A percentile compares a stretch with the other conserved stretches of the same genome.
Evolutionary conservation across 805 yeast species (phyloP).

Genomic region (Spathaspora gorwiae): DNA sequence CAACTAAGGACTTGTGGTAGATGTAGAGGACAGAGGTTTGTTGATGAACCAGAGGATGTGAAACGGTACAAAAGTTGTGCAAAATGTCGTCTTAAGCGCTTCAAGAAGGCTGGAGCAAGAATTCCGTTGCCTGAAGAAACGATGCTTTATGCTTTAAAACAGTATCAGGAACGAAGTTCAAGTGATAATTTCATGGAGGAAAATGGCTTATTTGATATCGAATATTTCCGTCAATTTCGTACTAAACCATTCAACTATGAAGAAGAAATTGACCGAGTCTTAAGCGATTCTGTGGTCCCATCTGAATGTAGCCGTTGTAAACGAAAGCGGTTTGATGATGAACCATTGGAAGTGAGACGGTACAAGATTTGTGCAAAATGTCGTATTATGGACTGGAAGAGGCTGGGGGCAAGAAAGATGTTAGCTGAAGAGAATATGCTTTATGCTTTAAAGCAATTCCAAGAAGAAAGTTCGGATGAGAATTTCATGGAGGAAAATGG

Average conservation of each 20-base stretch:
- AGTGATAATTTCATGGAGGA: slow-evolving; percentile 28
- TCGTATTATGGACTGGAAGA: slow-evolving; percentile 47
- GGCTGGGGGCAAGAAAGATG: slow-evolving; percentile 42
- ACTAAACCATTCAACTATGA: slow-evolving; percentile 10
- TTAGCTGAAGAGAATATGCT: slow-evolving; percentile 27
- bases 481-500: slow-evolving; percentile 28
- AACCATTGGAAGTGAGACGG: slow-evolving; percentile 51
- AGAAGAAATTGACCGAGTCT: slow-evolving; percentile 5
- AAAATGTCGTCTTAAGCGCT: slow-evolving; percentile 51
- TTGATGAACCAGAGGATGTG: slow-evolving; percentile 25
- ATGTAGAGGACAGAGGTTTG: slow-evolving; percentile 51
- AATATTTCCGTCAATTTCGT: slow-evolving; percentile 9
- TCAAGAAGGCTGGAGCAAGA: slow-evolving; percentile 39
- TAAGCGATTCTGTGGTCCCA: slow-evolving; percentile 3
- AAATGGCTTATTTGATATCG: slow-evolving; percentile 10
- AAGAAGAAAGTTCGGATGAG: slow-evolving; percentile 31
- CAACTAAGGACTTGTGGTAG: slow-evolving; percentile 43
- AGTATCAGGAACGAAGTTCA: slow-evolving; percentile 36
- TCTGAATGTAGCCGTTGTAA: slow-evolving; percentile 51
- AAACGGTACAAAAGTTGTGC: slow-evolving; percentile 15
- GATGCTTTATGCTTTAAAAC: slow-evolving; percentile 41
- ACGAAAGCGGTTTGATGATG: slow-evolving; percentile 50
- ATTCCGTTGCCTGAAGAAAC: slow-evolving; percentile 45
- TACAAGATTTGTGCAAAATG: slow-evolving; percentile 57
- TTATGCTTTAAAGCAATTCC: slow-evolving; percentile 41